Conservation (phyloP, 2,329 filamentous ascomycete genomes). For the Trichoderma sp. region DNA sequence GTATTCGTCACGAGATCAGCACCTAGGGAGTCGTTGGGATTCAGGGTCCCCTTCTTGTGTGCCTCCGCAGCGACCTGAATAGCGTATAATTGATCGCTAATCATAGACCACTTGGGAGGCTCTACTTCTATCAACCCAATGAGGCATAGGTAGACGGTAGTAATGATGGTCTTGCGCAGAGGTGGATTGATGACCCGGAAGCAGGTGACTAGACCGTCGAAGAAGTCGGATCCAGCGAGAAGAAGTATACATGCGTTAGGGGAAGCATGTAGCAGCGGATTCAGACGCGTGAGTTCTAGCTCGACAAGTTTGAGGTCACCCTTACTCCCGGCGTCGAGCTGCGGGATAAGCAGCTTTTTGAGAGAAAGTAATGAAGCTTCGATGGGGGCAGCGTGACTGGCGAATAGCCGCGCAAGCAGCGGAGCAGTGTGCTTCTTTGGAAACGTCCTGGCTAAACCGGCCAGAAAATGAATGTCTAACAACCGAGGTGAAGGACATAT, state of each 20-base stretch:
- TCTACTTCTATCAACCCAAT: slow-evolving; percentile 67
- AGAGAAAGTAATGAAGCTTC: slow-evolving; percentile 58
- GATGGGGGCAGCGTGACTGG: slow-evolving; percentile 48
- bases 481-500: slow-evolving; percentile 47
- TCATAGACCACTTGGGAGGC: slow-evolving; percentile 69
- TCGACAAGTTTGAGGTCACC: slow-evolving; percentile 58
- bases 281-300: slow-evolving; percentile 57
- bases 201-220: slow-evolving; percentile 71
- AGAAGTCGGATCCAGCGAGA: slow-evolving; percentile 81
- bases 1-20: slow-evolving; percentile 80
- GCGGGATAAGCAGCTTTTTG: slow-evolving; percentile 63
- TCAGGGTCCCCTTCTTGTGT: slow-evolving; percentile 57
- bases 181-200: slow-evolving; percentile 65
- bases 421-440: slow-evolving; percentile 61
- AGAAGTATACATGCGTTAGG: slow-evolving; percentile 61
- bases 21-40: slow-evolving; percentile 70
- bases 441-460: slow-evolving; percentile 68
- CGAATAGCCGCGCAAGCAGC: slow-evolving; percentile 53
- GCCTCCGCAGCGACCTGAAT: slow-evolving; percentile 71
- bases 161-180: slow-evolving; percentile 67
- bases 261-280: slow-evolving; percentile 63
- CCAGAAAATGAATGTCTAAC: slow-evolving; percentile 66
- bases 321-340: slow-evolving; percentile 62
- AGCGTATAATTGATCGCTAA: slow-evolving; percentile 82
- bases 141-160: slow-evolving; percentile 74